Evolutionary conservation across 441 rosid species (phyloP).

Genomic region (Populus hybrid): DNA sequence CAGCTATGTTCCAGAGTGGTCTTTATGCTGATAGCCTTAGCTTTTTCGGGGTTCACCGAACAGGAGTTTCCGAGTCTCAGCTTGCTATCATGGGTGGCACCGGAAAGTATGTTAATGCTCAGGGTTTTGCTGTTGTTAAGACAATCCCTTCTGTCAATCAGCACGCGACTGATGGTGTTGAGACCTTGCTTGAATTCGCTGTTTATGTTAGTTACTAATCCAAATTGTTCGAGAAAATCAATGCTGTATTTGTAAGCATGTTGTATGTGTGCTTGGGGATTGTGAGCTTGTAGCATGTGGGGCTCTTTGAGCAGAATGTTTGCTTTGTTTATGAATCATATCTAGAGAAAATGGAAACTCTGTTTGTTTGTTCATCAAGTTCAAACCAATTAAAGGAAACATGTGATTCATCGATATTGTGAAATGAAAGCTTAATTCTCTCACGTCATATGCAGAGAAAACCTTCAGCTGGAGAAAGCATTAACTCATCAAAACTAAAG

Average conservation of each 20-base stretch:
- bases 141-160: conserved; percentile 22
- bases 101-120: conserved; percentile 43
- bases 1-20: conserved; percentile 37
- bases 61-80: conserved; percentile 39
- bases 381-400: neutral
- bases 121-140: conserved; percentile 39
- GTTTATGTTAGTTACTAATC: conserved; percentile 20
- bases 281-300: neutral
- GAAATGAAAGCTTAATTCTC: neutral
- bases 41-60: conserved; percentile 50
- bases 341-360: neutral
- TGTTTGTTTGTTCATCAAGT: neutral
- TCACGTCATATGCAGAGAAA: neutral
- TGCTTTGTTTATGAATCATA: neutral
- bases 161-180: conserved; percentile 39
- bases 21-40: conserved; percentile 35
- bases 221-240: neutral
- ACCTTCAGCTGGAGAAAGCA: neutral
- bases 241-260: neutral
- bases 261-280: neutral
- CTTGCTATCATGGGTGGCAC: conserved; percentile 51
- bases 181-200: conserved; percentile 35
- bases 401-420: neutral
- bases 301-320: neutral
- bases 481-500: too few relatives aligned